Percentiles rank a stretch among this genome's conserved stretches.
Evolutionary conservation across 1,284 basidiomycete species (phyloP).

Genomic region (Sanghuangporus baumii): DNA sequence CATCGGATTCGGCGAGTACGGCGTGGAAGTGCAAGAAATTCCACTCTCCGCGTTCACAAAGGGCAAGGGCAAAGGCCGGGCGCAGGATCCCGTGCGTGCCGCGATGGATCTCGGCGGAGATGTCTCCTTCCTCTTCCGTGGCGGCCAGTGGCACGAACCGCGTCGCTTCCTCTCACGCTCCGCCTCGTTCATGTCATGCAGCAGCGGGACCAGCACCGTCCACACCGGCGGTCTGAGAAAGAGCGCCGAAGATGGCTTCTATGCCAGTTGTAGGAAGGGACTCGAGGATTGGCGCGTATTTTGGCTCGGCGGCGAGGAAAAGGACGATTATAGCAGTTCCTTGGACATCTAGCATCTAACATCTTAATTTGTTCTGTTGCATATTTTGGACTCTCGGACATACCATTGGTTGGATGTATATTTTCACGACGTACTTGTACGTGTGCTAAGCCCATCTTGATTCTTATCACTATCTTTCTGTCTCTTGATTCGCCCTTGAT

Average conservation of each 20-base stretch:
- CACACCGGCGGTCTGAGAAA: slow-evolving; percentile 37
- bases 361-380: not conserved
- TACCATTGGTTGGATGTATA: not conserved
- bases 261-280: slow-evolving; percentile 68
- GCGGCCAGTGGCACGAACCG: slow-evolving; percentile 67
- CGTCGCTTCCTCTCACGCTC: slow-evolving; percentile 34
- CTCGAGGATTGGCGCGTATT: slow-evolving; percentile 68
- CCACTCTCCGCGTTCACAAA: slow-evolving; percentile 32
- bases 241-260: slow-evolving; percentile 55
- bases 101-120: slow-evolving; percentile 61
- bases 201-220: slow-evolving; percentile 46
- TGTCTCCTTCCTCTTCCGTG: slow-evolving; percentile 53
- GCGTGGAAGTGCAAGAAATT: slow-evolving; percentile 67
- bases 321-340: slow-evolving; percentile 26
- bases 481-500: not conserved
- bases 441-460: not conserved
- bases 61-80: slow-evolving; percentile 43
- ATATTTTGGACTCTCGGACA: not conserved
- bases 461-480: not conserved
- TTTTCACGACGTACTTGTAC: not conserved
- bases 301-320: slow-evolving; percentile 62
- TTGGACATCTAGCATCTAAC: slow-evolving; percentile 17
- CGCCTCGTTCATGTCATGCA: slow-evolving; percentile 35
- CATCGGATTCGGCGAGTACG: slow-evolving; percentile 58
- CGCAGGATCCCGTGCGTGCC: slow-evolving; percentile 42